Evolutionary conservation across 495 filamentous ascomycete species (phyloP).

Genomic region (Penicillium pulvis): DNA sequence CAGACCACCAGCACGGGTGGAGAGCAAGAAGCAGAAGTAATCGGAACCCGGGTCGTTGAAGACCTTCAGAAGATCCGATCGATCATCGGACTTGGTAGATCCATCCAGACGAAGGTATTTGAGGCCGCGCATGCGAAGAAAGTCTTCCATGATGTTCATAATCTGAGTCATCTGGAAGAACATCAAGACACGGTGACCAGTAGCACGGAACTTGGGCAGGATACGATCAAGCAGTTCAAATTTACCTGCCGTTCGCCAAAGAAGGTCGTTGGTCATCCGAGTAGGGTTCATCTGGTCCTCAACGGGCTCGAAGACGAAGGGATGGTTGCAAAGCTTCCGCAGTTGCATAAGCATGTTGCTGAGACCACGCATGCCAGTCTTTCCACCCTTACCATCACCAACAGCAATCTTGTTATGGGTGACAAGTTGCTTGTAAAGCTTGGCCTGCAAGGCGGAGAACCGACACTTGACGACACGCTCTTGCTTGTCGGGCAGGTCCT

Average conservation of each 20-base stretch:
- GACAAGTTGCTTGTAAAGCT: constrained; percentile 94
- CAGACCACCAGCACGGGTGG: constrained; percentile 97
- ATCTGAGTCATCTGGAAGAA: constrained; percentile 99
- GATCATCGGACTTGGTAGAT: constrained; percentile 95
- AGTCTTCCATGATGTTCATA: constrained; percentile 99
- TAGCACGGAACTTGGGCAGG: constrained; percentile 85
- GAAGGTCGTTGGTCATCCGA: constrained; percentile 81
- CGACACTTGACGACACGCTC: constrained; percentile 99
- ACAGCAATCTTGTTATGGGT: constrained; percentile 92
- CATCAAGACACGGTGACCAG: constrained; percentile 93
- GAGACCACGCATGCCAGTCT: constrained; percentile 90
- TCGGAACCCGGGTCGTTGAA: constrained; percentile 91
- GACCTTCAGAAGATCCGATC: constrained; percentile 80
- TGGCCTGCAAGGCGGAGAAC: constrained; percentile 90
- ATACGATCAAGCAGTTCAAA: constrained; percentile 94
- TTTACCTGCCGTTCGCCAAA: constrained; percentile 96
- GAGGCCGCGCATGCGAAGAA: constrained; percentile 78
- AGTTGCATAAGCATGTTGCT: constrained; percentile 99
- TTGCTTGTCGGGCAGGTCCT: constrained; percentile 96
- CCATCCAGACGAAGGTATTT: constrained; percentile 91
- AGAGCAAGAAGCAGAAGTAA: constrained; percentile 97
- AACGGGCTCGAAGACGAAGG: constrained; percentile 96
- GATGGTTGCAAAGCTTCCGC: constrained; percentile 98
- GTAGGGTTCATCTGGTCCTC: constrained; percentile 96
- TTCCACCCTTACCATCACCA: constrained; percentile 92